Conservation (phyloP, 1,284 basidiomycete species). For the Stereum hirsutum region DNA sequence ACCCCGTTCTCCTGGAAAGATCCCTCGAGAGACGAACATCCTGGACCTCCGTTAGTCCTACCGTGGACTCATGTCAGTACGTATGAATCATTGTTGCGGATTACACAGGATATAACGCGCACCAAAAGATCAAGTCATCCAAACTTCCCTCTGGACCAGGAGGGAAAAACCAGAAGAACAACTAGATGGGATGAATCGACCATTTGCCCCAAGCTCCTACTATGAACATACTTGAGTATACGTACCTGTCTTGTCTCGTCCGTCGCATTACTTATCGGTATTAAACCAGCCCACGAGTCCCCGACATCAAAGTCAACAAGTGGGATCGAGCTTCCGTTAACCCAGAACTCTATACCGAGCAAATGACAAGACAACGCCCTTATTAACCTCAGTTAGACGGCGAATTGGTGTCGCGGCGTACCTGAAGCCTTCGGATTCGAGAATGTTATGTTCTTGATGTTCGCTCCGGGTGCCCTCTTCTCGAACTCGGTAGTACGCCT, state of each 20-base stretch:
- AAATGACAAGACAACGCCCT: neutral
- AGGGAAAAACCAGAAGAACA: conserved; percentile 87
- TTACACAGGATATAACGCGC: no score
- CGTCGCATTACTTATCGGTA: conserved; percentile 53
- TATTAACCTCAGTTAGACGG: neutral
- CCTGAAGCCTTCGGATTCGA: conserved; percentile 55
- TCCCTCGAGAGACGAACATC: conserved; percentile 73
- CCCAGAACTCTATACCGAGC: conserved; percentile 66
- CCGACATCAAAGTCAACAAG: conserved; percentile 67
- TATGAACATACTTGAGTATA: no score
- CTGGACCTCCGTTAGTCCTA: conserved; percentile 41
- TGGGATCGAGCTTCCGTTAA: conserved; percentile 57
- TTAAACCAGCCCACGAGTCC: conserved; percentile 65
- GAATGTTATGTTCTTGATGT: conserved; percentile 72
- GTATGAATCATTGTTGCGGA: no score
- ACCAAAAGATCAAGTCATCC: conserved; percentile 73
- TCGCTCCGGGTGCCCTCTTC: no score
- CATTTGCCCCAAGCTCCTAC: no score
- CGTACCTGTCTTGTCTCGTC: conserved; percentile 60
- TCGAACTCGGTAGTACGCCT: no score
- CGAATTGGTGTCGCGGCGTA: conserved; percentile 17
- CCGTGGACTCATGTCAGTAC: conserved; percentile 13
- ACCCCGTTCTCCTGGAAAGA: conserved; percentile 79
- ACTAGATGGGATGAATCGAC: conserved; percentile 34
- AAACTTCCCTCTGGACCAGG: conserved; percentile 60